Conservation (phyloP, 176 grass and related monocot genomes). For the Zoysia japonica region DNA sequence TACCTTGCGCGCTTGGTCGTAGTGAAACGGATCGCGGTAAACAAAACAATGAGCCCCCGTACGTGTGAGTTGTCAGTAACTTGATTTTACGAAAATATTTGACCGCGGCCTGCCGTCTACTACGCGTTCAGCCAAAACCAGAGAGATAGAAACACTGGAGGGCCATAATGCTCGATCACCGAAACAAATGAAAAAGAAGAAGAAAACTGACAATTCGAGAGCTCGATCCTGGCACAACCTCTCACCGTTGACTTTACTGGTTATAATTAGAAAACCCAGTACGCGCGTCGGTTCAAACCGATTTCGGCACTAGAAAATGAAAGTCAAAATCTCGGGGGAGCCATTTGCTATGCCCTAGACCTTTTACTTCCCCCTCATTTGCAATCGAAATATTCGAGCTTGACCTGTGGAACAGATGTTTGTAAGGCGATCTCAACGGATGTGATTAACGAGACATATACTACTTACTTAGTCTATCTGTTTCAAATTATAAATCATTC, state of each 20-base stretch:
- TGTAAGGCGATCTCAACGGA: neutral
- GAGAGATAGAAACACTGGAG: neutral
- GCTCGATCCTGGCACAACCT: neutral
- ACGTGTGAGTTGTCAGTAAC: neutral
- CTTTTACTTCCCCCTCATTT: slow-evolving; percentile 2
- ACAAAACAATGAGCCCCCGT: neutral
- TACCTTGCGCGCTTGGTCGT: neutral
- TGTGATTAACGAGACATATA: neutral
- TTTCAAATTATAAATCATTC: no score
- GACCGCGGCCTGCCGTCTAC: neutral
- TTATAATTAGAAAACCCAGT: neutral
- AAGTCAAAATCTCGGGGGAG: slow-evolving; percentile 32
- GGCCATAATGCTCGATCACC: neutral
- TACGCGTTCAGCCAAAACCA: slow-evolving; percentile 20
- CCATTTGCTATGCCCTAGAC: neutral
- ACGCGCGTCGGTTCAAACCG: neutral
- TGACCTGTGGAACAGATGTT: neutral
- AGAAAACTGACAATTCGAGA: neutral
- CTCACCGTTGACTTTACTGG: slow-evolving; percentile 8
- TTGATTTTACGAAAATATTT: neutral
- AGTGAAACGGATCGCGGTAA: slow-evolving; percentile 15
- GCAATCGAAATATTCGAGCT: neutral
- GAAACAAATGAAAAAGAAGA: neutral
- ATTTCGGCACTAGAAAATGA: neutral
- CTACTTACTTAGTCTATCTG: neutral